Conservation (phyloP, 1,284 basidiomycete genomes). For the Boletellus deceptivus region DNA sequence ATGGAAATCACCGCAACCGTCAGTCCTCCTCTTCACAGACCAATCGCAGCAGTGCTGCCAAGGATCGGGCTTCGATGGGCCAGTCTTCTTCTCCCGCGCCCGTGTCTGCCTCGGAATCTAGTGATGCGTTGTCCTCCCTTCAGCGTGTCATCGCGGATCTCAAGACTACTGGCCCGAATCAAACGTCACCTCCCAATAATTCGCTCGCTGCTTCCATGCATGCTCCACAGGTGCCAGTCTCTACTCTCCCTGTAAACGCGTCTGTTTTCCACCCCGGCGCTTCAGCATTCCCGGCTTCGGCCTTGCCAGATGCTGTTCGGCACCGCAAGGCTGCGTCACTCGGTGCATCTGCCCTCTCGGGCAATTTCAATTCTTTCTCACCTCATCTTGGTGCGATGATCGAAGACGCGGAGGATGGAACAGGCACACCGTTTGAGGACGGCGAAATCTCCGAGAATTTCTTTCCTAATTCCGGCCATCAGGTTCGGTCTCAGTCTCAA, state of each 20-base stretch:
- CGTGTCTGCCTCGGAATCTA: slow-evolving; percentile 48
- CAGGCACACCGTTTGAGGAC: slow-evolving; percentile 58
- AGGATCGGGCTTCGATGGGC: slow-evolving; percentile 45
- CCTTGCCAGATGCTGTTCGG: slow-evolving; percentile 52
- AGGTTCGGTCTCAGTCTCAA: slow-evolving; percentile 71
- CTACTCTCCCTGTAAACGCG: slow-evolving; percentile 60
- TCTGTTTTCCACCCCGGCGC: slow-evolving; percentile 71
- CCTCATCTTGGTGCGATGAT: slow-evolving; percentile 79
- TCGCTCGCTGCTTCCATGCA: slow-evolving; percentile 47
- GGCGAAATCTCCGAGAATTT: slow-evolving; percentile 68
- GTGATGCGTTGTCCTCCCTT: slow-evolving; percentile 73
- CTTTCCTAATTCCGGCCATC: slow-evolving; percentile 53
- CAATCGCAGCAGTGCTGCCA: slow-evolving; percentile 42
- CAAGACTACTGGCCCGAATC: slow-evolving; percentile 63
- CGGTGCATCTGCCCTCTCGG: slow-evolving; percentile 55
- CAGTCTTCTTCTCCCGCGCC: slow-evolving; percentile 48
- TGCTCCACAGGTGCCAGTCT: slow-evolving; percentile 42
- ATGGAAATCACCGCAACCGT: slow-evolving; percentile 51
- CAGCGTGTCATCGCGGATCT: slow-evolving; percentile 82
- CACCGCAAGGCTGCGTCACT: slow-evolving; percentile 80
- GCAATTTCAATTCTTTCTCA: slow-evolving; percentile 66
- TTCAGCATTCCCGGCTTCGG: slow-evolving; percentile 49
- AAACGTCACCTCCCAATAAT: slow-evolving; percentile 37
- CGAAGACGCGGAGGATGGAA: slow-evolving; percentile 70
- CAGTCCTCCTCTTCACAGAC: slow-evolving; percentile 55